phyloP scores from a whole-genome alignment of 805 yeast genomes.

The Millerozyma miso region DNA sequence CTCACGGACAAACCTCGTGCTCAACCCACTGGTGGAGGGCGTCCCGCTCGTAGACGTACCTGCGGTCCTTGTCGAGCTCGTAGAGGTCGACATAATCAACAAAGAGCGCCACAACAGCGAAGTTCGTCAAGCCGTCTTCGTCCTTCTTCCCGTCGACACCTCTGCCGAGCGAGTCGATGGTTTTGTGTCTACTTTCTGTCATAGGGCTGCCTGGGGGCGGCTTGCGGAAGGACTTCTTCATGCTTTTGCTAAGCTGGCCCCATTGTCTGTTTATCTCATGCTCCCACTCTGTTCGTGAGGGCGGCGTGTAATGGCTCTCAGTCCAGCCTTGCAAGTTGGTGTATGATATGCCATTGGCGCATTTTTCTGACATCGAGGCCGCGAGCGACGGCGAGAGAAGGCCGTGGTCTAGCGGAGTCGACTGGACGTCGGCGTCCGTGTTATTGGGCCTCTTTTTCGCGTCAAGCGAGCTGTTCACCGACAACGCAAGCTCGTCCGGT shows the following conservation, averaged over 20 bases:
- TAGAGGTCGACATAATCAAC: constrained; percentile 68
- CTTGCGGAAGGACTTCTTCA: constrained; percentile 64
- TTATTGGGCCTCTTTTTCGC: constrained; percentile 2
- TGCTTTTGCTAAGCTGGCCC: constrained; percentile 51
- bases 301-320: constrained; percentile 34
- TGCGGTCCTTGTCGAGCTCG: constrained; percentile 53
- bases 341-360: constrained; percentile 22
- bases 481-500: constrained; percentile 13
- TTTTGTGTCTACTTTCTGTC: constrained; percentile 49
- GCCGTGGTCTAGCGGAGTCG: constrained; percentile 19
- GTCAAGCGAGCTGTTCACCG: constrained; percentile 7
- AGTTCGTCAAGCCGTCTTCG: constrained; percentile 59
- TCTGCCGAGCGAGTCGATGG: constrained; percentile 66
- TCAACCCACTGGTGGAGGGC: constrained; percentile 68
- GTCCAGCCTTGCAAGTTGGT: constrained; percentile 24
- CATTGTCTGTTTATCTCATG: constrained; percentile 61
- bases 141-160: constrained; percentile 80
- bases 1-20: constrained; percentile 73
- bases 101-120: constrained; percentile 64
- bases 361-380: constrained; percentile 12
- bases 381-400: constrained; percentile 26
- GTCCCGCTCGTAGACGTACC: constrained; percentile 51
- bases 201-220: constrained; percentile 68
- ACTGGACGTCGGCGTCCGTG: not conserved
- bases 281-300: constrained; percentile 63